phyloP scores from a whole-genome alignment of 176 grass and related monocot genomes.

The Zizania latifolia region DNA sequence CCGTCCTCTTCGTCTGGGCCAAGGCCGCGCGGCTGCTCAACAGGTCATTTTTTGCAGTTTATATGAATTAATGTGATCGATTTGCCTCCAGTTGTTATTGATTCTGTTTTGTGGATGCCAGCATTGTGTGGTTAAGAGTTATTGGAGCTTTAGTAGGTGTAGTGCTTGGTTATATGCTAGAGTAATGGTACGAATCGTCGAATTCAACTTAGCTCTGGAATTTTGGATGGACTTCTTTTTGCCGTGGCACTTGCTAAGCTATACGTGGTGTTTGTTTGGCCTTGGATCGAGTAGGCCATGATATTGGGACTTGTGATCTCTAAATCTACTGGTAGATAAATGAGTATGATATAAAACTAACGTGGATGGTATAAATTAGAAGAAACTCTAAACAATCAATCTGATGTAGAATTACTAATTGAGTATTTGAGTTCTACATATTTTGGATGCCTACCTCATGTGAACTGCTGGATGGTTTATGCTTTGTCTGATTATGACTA shows the following conservation, averaged over 20 bases:
- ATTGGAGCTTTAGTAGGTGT: too few relatives aligned
- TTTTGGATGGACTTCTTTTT: not conserved
- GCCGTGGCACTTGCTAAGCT: not conserved
- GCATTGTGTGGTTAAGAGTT: not conserved
- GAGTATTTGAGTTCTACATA: not conserved
- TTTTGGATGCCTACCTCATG: not conserved
- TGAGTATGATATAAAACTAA: not conserved
- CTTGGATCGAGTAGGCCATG: not conserved
- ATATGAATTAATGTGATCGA: not conserved
- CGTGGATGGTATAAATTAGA: not conserved
- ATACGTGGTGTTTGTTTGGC: not conserved
- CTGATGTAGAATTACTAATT: not conserved
- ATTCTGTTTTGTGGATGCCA: not conserved
- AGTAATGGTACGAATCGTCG: not conserved
- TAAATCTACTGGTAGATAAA: not conserved
- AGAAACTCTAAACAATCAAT: not conserved
- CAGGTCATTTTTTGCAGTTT: conserved; percentile 19
- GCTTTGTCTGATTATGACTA: not conserved
- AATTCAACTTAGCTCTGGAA: not conserved
- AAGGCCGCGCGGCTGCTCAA: conserved; percentile 45
- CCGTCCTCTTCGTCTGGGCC: conserved; percentile 57
- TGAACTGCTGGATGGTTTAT: not conserved
- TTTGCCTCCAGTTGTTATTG: not conserved
- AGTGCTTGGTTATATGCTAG: too few relatives aligned
- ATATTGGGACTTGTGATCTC: not conserved